Conservation (phyloP, 23 red algal genomes). For the Gracilaria gracilis region DNA sequence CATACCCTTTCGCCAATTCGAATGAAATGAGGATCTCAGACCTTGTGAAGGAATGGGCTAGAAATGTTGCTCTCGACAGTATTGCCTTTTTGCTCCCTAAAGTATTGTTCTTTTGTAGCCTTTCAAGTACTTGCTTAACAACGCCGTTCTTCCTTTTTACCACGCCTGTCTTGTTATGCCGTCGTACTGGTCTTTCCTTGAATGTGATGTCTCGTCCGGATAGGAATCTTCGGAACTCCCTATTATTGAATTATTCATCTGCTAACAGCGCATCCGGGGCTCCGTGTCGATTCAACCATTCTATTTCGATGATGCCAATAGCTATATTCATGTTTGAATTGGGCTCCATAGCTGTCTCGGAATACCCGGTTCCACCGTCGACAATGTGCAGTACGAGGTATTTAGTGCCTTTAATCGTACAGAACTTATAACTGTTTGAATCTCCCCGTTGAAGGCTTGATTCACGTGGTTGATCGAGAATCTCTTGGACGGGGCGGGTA, state of each 20-base stretch:
- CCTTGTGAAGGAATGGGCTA: conserved; percentile 24
- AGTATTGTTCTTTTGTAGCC: conserved; percentile 6
- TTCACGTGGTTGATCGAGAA: conserved; percentile 52
- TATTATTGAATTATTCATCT: conserved; percentile 6
- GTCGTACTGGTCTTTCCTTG: conserved; percentile 15
- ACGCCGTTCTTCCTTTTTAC: conserved; percentile 55
- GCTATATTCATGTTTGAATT: background rate
- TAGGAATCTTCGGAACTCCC: conserved; percentile 1
- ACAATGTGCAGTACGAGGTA: background rate
- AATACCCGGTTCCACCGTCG: conserved; percentile 11
- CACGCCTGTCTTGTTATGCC: conserved; percentile 45
- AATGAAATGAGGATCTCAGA: conserved; percentile 38
- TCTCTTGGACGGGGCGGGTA: conserved; percentile 21
- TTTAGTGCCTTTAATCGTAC: background rate
- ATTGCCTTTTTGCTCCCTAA: background rate
- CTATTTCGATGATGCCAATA: background rate
- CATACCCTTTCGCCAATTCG: conserved; percentile 17
- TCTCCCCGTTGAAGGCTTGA: conserved; percentile 48
- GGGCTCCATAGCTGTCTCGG: background rate
- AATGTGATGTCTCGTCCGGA: conserved; percentile 3
- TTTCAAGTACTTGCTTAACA: too few relatives aligned
- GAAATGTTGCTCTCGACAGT: conserved; percentile 22
- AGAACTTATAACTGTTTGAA: conserved; percentile 28
- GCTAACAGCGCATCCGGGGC: too few relatives aligned
- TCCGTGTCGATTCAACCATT: too few relatives aligned